Base-by-base conservation (phyloP, 768 basidiomycete genomes). In the Xerocomus brunneocitrinus region DNA sequence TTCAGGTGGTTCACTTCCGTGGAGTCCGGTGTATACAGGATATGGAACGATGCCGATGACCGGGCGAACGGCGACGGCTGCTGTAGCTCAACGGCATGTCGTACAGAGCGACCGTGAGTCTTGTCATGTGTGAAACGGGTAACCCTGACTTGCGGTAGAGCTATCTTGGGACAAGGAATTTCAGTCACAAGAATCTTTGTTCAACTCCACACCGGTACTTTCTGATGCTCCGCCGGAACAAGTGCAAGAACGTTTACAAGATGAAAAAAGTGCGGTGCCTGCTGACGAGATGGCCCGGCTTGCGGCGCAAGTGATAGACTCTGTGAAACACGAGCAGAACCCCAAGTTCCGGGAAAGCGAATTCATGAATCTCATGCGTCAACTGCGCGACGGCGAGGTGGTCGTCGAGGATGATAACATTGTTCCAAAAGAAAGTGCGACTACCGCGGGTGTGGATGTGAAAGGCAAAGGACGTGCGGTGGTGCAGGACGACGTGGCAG, bases 331-430 rank as follows among this genome's bases (percentile, higher is more conserved):
- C 53, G 89, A 89, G 50, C 76, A 79, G 62, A 92, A 90, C 63
- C 82, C 85, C 34, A 97, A 95, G 67, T 93, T 97, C 63, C 78
- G 82, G 69, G 80, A 91, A 31, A 92, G 90, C 67, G 77, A 81
- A 54, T 97, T 97, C 66, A 75, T 97, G 76, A 78, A 78, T 22
- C 76, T 97, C 27, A 95, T 97, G 93, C 81, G 79, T 48, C 84
- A 90, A 67, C 71, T 97, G 51, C 76, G 90, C 36, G 93, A 94
- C 68, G 81, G 84, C 8, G 80, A 87, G 62, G 76, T 91, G 38
- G 77, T 84, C 14, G 85, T 95, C 3, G 83, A 89, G 45, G 89
- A 87, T 19, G 85, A 93, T 62, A 71, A 84, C 48, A 81, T 97
- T 69, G 87, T 95, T 10, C 71, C 79, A 53, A 82, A 74, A 47